Evolutionary conservation across 768 basidiomycete genomes (phyloP), one percentile per base, ranked within the genome.

Genomic region (Macrolepiota fuliginosa): DNA sequence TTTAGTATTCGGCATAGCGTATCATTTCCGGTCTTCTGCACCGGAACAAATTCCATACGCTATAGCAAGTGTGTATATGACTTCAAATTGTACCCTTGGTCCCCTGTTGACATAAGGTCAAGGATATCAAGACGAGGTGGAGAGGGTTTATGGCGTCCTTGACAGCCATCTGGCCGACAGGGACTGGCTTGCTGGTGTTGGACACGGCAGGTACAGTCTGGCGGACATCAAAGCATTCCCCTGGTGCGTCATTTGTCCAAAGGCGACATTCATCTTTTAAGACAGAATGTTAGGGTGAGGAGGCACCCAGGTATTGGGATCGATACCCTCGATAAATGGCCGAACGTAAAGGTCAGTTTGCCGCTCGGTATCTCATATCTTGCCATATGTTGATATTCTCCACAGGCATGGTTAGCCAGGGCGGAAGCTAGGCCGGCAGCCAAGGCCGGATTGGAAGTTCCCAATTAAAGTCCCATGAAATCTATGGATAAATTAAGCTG

Each of bases 41-140:
- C 83, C 84, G 2, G 86, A 84, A 63, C 83, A 87, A 61, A 77
- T 88, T 64, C 83, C 84, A 19, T 90, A 85, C 56, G 84, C 77
- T 42, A 85, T 83, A 70, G 84, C 83, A 65, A 81, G 85, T 84
- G 49, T 62, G 79, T 73, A 24, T 42, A 13, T 6, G 22, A 7
- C 19, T 19, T 47, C 35, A n/a, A 50, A 9, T 32, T 22, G 37
- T 6, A 12, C 42, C 54, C 11, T 17, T 36, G 7, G 36, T n/a
- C 47, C 49, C 19, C 29, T 45, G 51, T n/a, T 53, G 36, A 10
- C 63, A 42, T 65, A 51, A 5, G 67, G 49, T 62, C 9, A 68
- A 84, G 85, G 91, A 50, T 94, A 90, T 72, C 65, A 77, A 13
- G 83, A 90, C 46, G 94, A 95, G 77, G 90, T 90, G 2, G 84